These are phyloP conservation scores for Pleodorina starrii DNA, from an alignment of 139 green algal genomes.

Conservation along the genomic window DNA sequence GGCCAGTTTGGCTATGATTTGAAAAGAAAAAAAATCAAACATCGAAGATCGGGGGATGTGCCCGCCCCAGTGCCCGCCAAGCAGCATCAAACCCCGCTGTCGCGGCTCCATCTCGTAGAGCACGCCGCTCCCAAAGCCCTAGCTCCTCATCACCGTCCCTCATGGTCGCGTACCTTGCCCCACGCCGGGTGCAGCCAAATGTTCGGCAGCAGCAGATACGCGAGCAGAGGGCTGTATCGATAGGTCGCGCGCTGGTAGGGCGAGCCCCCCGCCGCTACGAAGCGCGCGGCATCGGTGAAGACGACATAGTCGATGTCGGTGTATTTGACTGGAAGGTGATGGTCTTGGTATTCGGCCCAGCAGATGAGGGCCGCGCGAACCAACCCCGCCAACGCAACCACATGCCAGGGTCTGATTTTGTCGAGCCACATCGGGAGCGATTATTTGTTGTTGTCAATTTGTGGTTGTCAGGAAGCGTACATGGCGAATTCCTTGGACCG, in stretches of 20 bases:
- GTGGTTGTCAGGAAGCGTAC: background rate
- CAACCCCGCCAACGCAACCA: background rate
- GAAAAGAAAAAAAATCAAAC: too few relatives aligned
- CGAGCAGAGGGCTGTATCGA: constrained; percentile 94
- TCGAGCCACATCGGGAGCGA: background rate
- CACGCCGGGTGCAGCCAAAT: constrained; percentile 73
- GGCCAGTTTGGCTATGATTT: too few relatives aligned
- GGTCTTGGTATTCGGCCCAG: constrained; percentile 82
- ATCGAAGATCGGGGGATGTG: too few relatives aligned
- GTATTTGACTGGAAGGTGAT: constrained; percentile 79
- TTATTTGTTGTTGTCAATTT: background rate
- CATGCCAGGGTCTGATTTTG: background rate
- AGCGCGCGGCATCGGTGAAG: constrained; percentile 70
- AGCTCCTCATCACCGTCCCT: too few relatives aligned
- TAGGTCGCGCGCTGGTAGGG: constrained; percentile 79
- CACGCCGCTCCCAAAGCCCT: too few relatives aligned
- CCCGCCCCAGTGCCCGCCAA: too few relatives aligned
- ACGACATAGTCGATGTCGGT: constrained; percentile 94
- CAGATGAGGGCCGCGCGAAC: constrained; percentile 52
- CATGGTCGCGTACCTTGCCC: constrained; percentile 81
- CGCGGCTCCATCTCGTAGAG: too few relatives aligned
- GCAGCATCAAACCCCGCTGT: too few relatives aligned
- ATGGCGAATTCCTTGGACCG: too few relatives aligned
- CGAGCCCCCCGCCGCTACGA: constrained; percentile 65
- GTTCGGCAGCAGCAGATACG: constrained; percentile 88